Percentiles rank a stretch among this genome's conserved stretches.
These are phyloP conservation scores for Whalleya microplaca DNA, from an alignment of 2,329 filamentous ascomycete genomes.

Conservation along the genomic window DNA sequence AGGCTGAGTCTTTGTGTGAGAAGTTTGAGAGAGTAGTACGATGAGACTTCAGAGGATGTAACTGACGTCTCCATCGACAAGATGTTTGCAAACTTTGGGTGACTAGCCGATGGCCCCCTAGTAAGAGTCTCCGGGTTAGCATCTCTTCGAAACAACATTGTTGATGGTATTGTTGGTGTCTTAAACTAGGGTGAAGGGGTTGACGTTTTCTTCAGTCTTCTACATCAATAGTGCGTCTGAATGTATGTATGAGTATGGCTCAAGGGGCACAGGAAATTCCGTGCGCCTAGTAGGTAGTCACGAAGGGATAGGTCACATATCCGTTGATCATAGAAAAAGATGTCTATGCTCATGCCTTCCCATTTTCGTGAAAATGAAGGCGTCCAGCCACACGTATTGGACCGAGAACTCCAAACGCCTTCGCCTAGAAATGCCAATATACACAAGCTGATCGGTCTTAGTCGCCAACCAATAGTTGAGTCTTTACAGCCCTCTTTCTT, in stretches of 20 bases:
- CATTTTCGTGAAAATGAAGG: slow-evolving; percentile 1
- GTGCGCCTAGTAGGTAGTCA: neutral
- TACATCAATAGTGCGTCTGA: neutral
- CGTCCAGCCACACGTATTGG: slow-evolving; percentile 3
- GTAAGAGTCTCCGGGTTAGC: neutral
- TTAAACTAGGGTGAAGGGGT: neutral
- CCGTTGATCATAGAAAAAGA: neutral
- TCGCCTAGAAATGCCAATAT: slow-evolving; percentile 12
- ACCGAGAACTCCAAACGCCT: slow-evolving; percentile 25
- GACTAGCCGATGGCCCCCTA: neutral
- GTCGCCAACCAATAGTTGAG: slow-evolving; percentile 2
- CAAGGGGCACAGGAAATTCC: neutral
- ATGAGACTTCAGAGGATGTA: neutral
- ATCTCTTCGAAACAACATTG: neutral
- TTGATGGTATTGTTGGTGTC: neutral
- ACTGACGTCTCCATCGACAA: neutral
- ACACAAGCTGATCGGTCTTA: neutral
- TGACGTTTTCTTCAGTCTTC: neutral
- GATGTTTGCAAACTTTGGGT: neutral
- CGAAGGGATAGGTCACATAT: neutral
- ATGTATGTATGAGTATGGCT: neutral
- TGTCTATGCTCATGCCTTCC: neutral
- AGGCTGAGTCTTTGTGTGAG: too few relatives aligned
- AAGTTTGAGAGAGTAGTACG: neutral
- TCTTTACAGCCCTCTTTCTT: neutral